A percentile compares a stretch with the other conserved stretches of the same genome.
Evolutionary conservation across 345 rosid genomes (phyloP).

Genomic region (Linum lewisii): DNA sequence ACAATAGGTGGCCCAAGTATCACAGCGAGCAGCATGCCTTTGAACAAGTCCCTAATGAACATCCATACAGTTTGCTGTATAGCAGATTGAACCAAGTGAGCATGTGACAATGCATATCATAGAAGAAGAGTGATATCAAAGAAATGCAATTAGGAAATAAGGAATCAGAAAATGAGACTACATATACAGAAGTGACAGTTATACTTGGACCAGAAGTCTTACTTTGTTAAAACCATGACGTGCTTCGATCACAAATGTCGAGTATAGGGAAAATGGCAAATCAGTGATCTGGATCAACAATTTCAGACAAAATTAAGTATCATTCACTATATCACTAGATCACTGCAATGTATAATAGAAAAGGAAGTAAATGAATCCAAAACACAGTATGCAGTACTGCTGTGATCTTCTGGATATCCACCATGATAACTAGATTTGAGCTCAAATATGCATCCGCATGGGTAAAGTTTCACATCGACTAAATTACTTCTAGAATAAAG

Average conservation of each 20-base stretch:
- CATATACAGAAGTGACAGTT: too few species aligned
- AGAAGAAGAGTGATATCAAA: constrained; percentile 1
- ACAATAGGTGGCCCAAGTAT: constrained; percentile 86
- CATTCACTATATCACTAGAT: background rate
- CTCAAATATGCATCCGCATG: too few species aligned
- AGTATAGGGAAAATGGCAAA: constrained; percentile 89
- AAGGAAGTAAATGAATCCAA: background rate
- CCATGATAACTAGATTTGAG: too few species aligned
- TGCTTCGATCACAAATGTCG: constrained; percentile 94
- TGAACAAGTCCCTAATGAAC: constrained; percentile 79
- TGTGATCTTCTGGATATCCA: too few species aligned
- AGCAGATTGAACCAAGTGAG: constrained; percentile 11
- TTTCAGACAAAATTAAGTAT: background rate
- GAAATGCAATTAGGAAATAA: background rate
- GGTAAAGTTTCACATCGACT: background rate
- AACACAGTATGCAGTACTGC: too few species aligned
- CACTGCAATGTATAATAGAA: background rate
- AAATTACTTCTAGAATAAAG: too few species aligned
- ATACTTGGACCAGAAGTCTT: constrained; percentile 18
- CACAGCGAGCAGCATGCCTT: constrained; percentile 62
- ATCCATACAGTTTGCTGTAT: constrained; percentile 95
- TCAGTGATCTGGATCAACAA: constrained; percentile 73
- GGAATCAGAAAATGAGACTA: background rate
- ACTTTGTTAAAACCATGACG: constrained; percentile 99
- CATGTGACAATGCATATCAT: constrained; percentile 7